Evolutionary conservation across 108 stramenopile species (phyloP).

Genomic region (Cyclostephanos invisitatus): DNA sequence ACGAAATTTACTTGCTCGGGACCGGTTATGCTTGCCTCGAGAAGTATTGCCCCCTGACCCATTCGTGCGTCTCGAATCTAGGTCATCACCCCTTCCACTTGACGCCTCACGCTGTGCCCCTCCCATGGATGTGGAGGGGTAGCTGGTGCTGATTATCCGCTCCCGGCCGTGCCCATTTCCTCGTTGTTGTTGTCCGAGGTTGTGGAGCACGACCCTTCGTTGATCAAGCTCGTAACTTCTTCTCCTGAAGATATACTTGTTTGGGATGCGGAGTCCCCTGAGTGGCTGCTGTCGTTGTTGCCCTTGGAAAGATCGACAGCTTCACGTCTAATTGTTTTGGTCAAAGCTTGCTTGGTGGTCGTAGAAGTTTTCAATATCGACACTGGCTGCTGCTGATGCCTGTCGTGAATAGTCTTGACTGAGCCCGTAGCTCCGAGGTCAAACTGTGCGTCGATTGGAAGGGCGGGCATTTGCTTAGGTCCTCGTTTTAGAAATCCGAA

Average conservation of each 20-base stretch:
- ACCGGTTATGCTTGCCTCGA: background rate
- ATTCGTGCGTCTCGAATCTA: background rate
- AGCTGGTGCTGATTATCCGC: constrained; percentile 5
- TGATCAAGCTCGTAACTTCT: background rate
- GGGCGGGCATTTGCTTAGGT: background rate
- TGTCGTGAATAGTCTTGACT: background rate
- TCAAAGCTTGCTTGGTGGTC: background rate
- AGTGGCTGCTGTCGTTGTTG: background rate
- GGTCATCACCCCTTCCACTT: background rate
- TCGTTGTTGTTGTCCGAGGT: background rate
- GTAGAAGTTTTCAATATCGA: background rate
- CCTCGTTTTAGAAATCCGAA: background rate
- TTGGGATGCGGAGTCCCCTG: constrained; percentile 10
- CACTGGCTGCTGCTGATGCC: background rate
- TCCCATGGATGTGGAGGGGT: background rate
- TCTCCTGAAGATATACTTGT: background rate
- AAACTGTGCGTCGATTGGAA: background rate
- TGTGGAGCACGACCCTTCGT: background rate
- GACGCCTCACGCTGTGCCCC: constrained; percentile 5
- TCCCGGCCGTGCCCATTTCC: background rate
- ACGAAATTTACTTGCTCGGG: background rate
- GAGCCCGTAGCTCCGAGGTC: background rate
- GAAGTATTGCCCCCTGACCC: background rate
- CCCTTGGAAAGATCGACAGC: background rate
- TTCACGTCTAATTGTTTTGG: background rate